Conservation (phyloP, 345 rosid species). For the Balakata baccata region DNA sequence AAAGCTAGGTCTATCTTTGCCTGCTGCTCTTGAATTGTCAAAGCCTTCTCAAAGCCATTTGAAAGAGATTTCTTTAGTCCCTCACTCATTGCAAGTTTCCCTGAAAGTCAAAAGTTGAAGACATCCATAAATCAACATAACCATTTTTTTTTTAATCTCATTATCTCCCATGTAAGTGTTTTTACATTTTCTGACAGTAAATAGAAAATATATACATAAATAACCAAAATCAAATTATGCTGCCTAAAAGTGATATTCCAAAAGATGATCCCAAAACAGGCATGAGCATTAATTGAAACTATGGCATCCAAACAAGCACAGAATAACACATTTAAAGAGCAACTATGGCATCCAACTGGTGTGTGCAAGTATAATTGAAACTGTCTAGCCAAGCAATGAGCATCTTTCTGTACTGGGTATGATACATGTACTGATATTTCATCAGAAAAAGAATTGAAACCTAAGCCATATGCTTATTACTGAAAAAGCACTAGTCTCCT, state of each 20-base stretch:
- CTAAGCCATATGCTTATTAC: no score
- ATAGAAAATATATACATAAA: slow-evolving; percentile 3
- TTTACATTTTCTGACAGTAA: background rate
- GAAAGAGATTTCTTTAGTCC: slow-evolving; percentile 42
- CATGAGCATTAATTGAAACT: background rate
- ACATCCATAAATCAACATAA: slow-evolving; percentile 1
- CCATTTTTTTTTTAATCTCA: slow-evolving; percentile 6
- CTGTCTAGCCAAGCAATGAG: no score
- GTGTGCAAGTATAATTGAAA: no score
- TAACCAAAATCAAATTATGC: background rate
- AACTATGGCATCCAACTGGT: no score
- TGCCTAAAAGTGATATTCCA: background rate
- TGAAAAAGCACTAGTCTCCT: no score
- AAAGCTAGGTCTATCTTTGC: slow-evolving; percentile 47
- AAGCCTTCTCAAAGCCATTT: slow-evolving; percentile 57
- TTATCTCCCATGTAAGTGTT: background rate
- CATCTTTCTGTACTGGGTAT: no score
- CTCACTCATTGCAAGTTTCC: slow-evolving; percentile 45
- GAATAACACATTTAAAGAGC: no score
- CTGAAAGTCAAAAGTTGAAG: slow-evolving; percentile 19
- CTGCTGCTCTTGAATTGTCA: slow-evolving; percentile 58
- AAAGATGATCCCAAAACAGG: background rate
- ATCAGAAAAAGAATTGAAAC: no score
- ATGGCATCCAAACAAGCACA: no score
- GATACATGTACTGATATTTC: no score